Evolutionary conservation across 805 yeast genomes (phyloP).

Genomic region (Jamesozyma lodderae): DNA sequence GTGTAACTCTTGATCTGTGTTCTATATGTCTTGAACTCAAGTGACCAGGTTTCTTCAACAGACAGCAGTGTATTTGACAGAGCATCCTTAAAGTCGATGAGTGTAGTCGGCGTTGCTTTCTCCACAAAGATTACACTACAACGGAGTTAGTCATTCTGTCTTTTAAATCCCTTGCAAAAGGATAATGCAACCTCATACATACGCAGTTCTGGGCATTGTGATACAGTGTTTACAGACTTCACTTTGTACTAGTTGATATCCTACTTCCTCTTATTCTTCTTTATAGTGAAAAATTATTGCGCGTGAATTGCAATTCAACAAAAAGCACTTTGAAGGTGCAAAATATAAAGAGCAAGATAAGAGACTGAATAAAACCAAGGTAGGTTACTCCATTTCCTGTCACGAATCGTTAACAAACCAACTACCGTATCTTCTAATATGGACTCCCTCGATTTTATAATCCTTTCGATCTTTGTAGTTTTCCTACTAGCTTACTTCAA

Average conservation of each 20-base stretch:
- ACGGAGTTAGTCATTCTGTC: neutral
- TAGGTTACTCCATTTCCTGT: too few species aligned
- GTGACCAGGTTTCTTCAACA: conserved; percentile 23
- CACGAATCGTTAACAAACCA: too few species aligned
- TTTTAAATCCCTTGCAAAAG: neutral
- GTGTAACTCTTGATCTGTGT: conserved; percentile 18
- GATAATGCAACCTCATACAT: conserved; percentile 7
- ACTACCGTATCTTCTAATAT: too few species aligned
- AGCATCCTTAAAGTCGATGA: conserved; percentile 25
- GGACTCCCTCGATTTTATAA: conserved; percentile 1
- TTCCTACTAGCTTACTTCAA: conserved; percentile 1
- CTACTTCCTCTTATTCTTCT: too few species aligned
- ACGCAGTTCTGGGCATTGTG: conserved; percentile 14
- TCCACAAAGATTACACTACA: conserved; percentile 26
- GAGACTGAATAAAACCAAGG: too few species aligned
- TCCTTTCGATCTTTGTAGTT: neutral
- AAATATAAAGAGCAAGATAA: neutral
- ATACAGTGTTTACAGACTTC: neutral
- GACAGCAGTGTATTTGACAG: conserved; percentile 19
- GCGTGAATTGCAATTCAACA: neutral
- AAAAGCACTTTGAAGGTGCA: neutral
- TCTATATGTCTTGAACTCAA: conserved; percentile 26
- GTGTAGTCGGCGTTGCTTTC: conserved; percentile 26
- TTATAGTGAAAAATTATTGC: too few species aligned
- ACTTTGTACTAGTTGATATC: too few species aligned